Evolutionary conservation across 2,329 filamentous ascomycete species (phyloP).

Genomic region (Sporothrix brasiliensis): DNA sequence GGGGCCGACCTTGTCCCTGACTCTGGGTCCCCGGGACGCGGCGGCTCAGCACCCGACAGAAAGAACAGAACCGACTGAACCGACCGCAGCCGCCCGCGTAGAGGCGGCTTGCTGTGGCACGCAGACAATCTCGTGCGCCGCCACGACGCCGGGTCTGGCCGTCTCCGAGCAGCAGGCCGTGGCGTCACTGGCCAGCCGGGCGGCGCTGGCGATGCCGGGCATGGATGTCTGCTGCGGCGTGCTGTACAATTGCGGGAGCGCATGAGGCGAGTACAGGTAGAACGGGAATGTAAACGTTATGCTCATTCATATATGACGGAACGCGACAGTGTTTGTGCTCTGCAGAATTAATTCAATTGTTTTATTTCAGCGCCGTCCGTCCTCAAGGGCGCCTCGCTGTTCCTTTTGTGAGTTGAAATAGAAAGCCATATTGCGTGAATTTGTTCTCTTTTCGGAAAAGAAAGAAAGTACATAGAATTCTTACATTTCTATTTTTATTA

Average conservation of each 20-base stretch:
- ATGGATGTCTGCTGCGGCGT: constrained; percentile 25
- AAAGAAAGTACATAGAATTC: no score
- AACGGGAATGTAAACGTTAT: no score
- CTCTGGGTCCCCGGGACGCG: not conserved
- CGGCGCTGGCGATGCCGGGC: constrained; percentile 4
- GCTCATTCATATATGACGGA: not conserved
- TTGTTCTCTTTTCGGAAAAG: no score
- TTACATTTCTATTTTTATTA: no score
- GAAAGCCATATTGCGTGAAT: no score
- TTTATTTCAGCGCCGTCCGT: no score
- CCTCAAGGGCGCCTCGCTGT: no score
- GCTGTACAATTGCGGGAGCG: constrained; percentile 5
- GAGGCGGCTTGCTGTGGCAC: constrained; percentile 4
- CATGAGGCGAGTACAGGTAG: no score
- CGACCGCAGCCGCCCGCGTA: no score
- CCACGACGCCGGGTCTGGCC: constrained; percentile 18
- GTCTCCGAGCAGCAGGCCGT: not conserved
- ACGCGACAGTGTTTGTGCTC: no score
- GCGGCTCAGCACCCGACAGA: not conserved
- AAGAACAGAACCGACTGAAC: not conserved
- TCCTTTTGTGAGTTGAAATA: no score
- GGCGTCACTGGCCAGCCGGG: constrained; percentile 19
- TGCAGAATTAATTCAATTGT: no score
- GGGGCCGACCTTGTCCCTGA: not conserved
- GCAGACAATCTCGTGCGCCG: constrained; percentile 4